These are phyloP conservation scores for Calendula officinalis DNA, from an alignment of 129 eudicot species.

Conservation along the genomic window DNA sequence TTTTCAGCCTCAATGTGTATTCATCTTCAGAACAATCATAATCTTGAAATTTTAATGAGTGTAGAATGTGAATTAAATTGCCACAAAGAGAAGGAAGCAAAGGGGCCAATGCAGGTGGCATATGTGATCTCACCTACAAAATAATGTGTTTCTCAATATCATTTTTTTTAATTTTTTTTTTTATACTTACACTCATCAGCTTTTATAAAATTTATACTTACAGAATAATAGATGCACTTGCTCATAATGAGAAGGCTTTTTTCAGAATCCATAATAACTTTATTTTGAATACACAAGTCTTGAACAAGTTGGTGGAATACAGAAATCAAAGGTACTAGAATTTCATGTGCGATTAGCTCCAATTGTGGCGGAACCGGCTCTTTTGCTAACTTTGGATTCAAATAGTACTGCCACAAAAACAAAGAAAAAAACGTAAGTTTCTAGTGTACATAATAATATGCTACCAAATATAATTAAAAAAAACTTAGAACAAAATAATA, in stretches of 20 bases:
- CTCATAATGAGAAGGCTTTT: conserved; percentile 50
- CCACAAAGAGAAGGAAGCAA: conserved; percentile 57
- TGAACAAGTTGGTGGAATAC: conserved; percentile 52
- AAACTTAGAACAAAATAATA: not conserved
- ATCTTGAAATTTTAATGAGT: conserved; percentile 49
- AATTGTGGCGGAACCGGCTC: conserved; percentile 74
- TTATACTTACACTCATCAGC: conserved; percentile 12
- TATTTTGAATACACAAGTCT: conserved; percentile 36
- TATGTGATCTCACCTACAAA: conserved; percentile 74
- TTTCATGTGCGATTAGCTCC: conserved; percentile 55
- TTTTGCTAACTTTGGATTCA: conserved; percentile 73
- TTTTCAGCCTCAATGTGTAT: conserved; percentile 47
- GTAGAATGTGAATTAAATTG: conserved; percentile 50
- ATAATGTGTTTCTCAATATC: conserved; percentile 37
- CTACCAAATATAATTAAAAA: not conserved
- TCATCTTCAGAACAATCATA: conserved; percentile 40
- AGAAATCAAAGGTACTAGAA: conserved; percentile 53
- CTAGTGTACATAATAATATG: not conserved
- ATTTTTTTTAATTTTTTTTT: conserved; percentile 26
- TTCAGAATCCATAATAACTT: conserved; percentile 43
- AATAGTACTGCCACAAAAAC: conserved; percentile 52
- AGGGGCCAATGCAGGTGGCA: conserved; percentile 66
- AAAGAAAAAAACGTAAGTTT: not conserved
- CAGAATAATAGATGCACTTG: conserved; percentile 76
- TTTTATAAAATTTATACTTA: conserved; percentile 35